These are phyloP conservation scores for Patellaria atrata DNA, from an alignment of 495 filamentous ascomycete species.

Conservation along the genomic window DNA sequence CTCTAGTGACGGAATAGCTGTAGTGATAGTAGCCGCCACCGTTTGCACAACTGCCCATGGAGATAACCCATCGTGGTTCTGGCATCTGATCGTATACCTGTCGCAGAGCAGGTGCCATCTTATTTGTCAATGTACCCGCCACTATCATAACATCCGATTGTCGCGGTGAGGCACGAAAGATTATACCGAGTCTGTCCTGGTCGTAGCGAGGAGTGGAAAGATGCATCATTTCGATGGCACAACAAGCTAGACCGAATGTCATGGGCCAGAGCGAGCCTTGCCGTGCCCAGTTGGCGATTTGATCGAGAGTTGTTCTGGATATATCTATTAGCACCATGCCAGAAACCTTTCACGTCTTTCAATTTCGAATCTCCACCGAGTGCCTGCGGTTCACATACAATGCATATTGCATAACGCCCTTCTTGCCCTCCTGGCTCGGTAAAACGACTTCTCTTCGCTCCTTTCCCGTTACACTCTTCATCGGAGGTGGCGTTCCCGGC, in stretches of 20 bases:
- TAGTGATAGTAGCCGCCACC: constrained; percentile 93
- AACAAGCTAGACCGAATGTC: constrained; percentile 96
- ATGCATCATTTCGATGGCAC: constrained; percentile 98
- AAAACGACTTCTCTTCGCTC: constrained; percentile 64
- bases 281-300: constrained; percentile 86
- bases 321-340: constrained; percentile 14
- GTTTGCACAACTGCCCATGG: constrained; percentile 85
- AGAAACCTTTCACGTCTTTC: too few species aligned
- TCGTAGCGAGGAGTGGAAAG: constrained; percentile 91
- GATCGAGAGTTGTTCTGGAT: constrained; percentile 72
- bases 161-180: constrained; percentile 88
- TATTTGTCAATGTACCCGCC: constrained; percentile 89
- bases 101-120: constrained; percentile 89
- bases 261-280: constrained; percentile 93
- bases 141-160: constrained; percentile 99
- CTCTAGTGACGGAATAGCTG: constrained; percentile 74
- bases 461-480: constrained; percentile 36
- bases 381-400: constrained; percentile 52
- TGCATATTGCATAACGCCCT: constrained; percentile 93
- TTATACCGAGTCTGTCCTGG: constrained; percentile 89
- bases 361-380: too few species aligned
- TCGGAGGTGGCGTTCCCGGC: constrained; percentile 27
- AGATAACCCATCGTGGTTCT: constrained; percentile 83
- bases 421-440: constrained; percentile 81
- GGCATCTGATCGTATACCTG: constrained; percentile 99